Evolutionary conservation across 371 early-diverging fungal species (phyloP), one percentile per base, ranked within the genome.

Genomic region (Lichtheimia hyalospora): DNA sequence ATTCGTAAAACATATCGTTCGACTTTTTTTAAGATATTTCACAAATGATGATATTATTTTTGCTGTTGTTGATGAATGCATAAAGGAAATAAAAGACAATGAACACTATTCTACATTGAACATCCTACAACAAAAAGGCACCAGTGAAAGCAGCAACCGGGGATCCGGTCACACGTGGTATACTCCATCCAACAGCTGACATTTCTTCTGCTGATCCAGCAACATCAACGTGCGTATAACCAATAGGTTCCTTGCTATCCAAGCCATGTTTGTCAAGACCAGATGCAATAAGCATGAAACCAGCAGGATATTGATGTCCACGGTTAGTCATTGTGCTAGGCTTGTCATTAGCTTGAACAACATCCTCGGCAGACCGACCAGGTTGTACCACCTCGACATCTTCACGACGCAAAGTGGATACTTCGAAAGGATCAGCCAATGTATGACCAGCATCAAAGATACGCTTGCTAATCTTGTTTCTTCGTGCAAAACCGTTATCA

Each of bases 271-370:
- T 64, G 60, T 86, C 81, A 34, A 95, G 62, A 4, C 95, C 93
- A 40, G 93, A 85, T 1, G 94, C 93, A 54, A 89, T 69, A 46
- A 86, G 66, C 83, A 95, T 85, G 60, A 91, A 93, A 23, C 93
- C 95, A 42, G 90, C 92, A 43, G 95, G 95, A 70, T 84, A 93
- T 69, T 90, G 89, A 64, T 95, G 95, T 15, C 94, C 95, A 70
- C 95, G 89, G 65, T 81, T 71, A 2, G 92, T 95, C 74, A 72
- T 70, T 1, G 85, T 84, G 54, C 88, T 88, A 12, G 95, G 81
- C 64, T 81, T 71, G 62, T 82, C 80, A 72, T 92, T 92, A 56
- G 89, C 86, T 73, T 93, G 93, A 21, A 89, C 82, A 39, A 94
- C 86, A 64, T 95, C 94, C 67, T 93, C 94, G 28, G 76, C 74